These are phyloP conservation scores for Rhododendron ferrugineum DNA, from an alignment of 148 eudicot genomes.

Conservation along the genomic window DNA sequence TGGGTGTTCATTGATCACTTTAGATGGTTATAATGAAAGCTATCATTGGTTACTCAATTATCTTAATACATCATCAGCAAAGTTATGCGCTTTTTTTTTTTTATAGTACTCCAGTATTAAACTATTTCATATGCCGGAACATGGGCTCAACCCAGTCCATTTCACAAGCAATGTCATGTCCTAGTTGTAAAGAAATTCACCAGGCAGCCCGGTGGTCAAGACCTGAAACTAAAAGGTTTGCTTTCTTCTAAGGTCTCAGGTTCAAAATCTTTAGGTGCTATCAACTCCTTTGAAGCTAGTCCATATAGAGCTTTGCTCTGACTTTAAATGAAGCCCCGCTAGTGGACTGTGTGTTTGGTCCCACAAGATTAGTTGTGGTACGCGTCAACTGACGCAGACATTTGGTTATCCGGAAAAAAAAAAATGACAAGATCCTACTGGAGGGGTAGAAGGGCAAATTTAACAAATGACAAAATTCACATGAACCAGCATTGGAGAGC, in stretches of 20 bases:
- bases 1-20: background rate
- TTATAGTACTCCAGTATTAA: background rate
- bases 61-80: background rate
- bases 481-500: background rate
- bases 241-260: too few species aligned
- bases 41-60: background rate
- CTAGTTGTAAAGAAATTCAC: background rate
- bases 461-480: background rate
- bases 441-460: background rate
- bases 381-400: background rate
- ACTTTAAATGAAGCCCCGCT: too few species aligned
- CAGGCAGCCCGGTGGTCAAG: background rate
- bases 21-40: background rate
- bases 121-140: background rate
- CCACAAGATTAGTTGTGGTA: background rate
- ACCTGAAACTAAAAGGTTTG: too few species aligned
- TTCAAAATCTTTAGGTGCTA: too few species aligned
- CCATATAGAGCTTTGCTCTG: too few species aligned
- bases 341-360: too few species aligned
- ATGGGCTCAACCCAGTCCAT: slow-evolving; percentile 1
- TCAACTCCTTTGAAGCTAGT: too few species aligned
- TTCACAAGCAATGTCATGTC: background rate
- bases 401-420: background rate
- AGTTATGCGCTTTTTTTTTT: background rate
- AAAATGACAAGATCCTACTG: background rate